Conservation (phyloP, 2,329 filamentous ascomycete species). For the Fusarium sp. region DNA sequence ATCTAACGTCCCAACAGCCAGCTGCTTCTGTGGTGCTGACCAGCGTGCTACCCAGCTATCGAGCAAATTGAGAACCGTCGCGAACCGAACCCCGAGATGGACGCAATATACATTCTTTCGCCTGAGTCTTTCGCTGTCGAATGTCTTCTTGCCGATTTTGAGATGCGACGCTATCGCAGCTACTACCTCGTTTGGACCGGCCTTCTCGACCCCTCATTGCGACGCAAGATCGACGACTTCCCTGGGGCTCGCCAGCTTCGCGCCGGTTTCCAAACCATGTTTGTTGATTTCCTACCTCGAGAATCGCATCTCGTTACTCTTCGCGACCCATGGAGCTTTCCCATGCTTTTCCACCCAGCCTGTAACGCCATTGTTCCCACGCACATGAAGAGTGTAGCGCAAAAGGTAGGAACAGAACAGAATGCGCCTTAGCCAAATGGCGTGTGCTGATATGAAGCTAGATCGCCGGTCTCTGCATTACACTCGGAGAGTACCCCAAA, state of each 20-base stretch:
- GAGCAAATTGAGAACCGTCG: constrained; percentile 91
- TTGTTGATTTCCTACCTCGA: constrained; percentile 88
- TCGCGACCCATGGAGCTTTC: constrained; percentile 95
- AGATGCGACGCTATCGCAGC: constrained; percentile 82
- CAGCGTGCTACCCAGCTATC: constrained; percentile 72
- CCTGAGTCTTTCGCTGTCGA: constrained; percentile 90
- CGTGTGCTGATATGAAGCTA: constrained; percentile 26
- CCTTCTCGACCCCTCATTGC: constrained; percentile 76
- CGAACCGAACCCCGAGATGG: constrained; percentile 86
- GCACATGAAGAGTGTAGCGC: constrained; percentile 86
- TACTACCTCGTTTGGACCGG: constrained; percentile 87
- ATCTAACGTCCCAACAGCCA: constrained; percentile 14
- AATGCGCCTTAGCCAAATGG: not conserved
- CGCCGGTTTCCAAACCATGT: constrained; percentile 82
- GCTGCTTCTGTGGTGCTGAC: constrained; percentile 23
- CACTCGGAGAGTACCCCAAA: constrained; percentile 91
- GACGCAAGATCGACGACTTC: constrained; percentile 79
- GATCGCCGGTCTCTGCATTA: constrained; percentile 78
- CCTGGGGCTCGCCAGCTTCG: constrained; percentile 77
- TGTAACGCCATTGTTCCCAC: constrained; percentile 86
- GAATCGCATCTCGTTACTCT: constrained; percentile 94
- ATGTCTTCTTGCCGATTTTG: constrained; percentile 92
- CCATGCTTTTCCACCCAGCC: constrained; percentile 87
- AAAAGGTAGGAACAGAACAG: constrained; percentile 76
- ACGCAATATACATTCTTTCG: constrained; percentile 92